Evolutionary conservation across 768 basidiomycete genomes (phyloP).

Genomic region (Candolleomyces aberdarensis): DNA sequence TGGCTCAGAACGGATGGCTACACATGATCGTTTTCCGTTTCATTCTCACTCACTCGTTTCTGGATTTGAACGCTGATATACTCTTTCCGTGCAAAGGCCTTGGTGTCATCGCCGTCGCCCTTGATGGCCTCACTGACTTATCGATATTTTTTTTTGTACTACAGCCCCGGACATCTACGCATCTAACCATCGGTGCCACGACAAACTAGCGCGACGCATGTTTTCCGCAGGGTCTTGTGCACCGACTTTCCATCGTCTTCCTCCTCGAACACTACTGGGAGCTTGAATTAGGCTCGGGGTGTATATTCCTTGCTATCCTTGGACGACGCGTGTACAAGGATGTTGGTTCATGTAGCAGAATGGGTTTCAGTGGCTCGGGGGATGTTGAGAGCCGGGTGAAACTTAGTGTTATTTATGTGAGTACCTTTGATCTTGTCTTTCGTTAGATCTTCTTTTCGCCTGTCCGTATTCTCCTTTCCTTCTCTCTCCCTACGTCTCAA

Average conservation of each 20-base stretch:
- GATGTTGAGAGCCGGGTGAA: constrained; percentile 51
- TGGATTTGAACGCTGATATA: no score
- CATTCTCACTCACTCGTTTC: background rate
- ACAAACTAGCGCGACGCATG: constrained; percentile 49
- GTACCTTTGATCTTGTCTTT: no score
- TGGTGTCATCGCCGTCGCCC: background rate
- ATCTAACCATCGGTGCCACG: no score
- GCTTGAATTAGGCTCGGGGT: background rate
- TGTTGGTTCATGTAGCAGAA: constrained; percentile 67
- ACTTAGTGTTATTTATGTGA: constrained; percentile 63
- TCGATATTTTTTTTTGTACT: no score
- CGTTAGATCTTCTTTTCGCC: no score
- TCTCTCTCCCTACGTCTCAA: no score
- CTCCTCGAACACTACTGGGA: background rate
- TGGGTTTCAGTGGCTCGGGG: constrained; percentile 41
- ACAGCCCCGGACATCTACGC: no score
- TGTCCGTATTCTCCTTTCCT: no score
- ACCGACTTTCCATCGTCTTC: constrained; percentile 25
- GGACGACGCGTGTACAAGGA: constrained; percentile 48
- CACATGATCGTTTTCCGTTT: background rate
- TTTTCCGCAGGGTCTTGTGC: constrained; percentile 39
- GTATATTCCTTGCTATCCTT: constrained; percentile 17
- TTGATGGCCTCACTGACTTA: no score
- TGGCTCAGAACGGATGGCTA: constrained; percentile 30
- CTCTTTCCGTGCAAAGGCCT: background rate